Base-by-base conservation (phyloP, 2,329 filamentous ascomycete species). In the Tolypocladium album region DNA sequence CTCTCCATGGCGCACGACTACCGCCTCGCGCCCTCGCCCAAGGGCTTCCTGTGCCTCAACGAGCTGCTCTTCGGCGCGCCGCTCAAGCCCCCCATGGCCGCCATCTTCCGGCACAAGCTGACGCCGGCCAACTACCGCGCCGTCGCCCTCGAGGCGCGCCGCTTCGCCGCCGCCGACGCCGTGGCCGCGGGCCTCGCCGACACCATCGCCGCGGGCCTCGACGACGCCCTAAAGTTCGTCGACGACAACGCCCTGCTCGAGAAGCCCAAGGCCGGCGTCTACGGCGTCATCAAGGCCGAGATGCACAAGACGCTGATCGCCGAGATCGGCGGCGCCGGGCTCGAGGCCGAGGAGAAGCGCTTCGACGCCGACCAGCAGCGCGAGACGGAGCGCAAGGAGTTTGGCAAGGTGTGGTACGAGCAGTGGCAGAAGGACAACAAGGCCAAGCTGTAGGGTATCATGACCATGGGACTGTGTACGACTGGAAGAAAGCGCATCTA, bases 1-100 rank as follows among this genome's bases (percentile, higher is more conserved):
- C 77, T 88, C 12, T 84, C 88, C 61, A 89, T 91, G 82, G 85
- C 88, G 74, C 89, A 92, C 74, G 89, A 93, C 75, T 94, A 94
- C 76, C 84, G 90, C 36, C 79, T 94, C 65, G 88, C 90, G 76
- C 88, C 88, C 68, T 82, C 87, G 0, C 69, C 79, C 1, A 79
- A 82, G 24, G 90, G 90, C n/a, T 92, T 85, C 73, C 72, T 89
- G 45, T 93, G 90, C 73, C 76, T 94, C 65, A 93, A 93, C 72
- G 90, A 94, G 75, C 79, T 94, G 17, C 86, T 92, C 65, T 88
- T 94, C 63, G 89, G 90, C 58, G 87, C 87, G 1, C 83, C 87
- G n/a, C 81, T 94, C 42, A 82, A 86, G 64, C 81, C 89, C 3
- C 80, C 88, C 61, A 92, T 95, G 88, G 82, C 82, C 59, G 78